A percentile compares a stretch with the other conserved stretches of the same genome.
These are phyloP conservation scores for Solanum dulcamara DNA, from an alignment of 257 asterid genomes.

Conservation along the genomic window DNA sequence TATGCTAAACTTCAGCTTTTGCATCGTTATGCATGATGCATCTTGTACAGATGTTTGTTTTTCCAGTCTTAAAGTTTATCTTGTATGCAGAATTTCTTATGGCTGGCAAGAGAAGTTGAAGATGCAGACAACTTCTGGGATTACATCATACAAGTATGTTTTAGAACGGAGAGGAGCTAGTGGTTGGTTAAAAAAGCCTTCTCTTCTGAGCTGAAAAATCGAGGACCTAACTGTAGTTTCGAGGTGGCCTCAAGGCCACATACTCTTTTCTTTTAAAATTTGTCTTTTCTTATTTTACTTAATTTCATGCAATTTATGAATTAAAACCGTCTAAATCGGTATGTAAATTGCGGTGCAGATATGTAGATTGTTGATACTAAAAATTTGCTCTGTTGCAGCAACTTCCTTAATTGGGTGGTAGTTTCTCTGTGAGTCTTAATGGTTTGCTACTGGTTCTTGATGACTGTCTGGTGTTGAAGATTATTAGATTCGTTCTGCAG, in stretches of 20 bases:
- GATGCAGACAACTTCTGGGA: not conserved
- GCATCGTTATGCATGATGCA: not conserved
- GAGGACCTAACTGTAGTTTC: conserved; percentile 8
- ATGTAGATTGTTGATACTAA: conserved; percentile 16
- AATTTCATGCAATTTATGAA: conserved; percentile 20
- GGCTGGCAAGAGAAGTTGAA: not conserved
- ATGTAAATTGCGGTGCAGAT: conserved; percentile 35
- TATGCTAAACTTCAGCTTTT: not conserved
- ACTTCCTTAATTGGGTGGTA: conserved; percentile 1
- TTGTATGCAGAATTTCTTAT: not conserved
- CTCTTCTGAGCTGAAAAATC: conserved; percentile 13
- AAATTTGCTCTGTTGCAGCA: not conserved
- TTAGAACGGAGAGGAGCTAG: not conserved
- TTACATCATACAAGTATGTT: not conserved
- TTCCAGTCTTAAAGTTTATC: not conserved
- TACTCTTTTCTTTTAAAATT: not conserved
- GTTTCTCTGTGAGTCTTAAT: not conserved
- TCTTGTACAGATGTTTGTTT: not conserved
- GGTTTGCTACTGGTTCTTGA: not conserved
- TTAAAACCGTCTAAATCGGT: conserved; percentile 38
- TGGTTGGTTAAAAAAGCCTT: not conserved
- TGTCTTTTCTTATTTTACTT: not conserved
- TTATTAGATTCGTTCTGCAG: not conserved
- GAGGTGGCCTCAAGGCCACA: conserved; percentile 25
- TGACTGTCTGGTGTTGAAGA: not conserved